phyloP scores from a whole-genome alignment of 139 green algal genomes.

The Chlorella sorokiniana region DNA sequence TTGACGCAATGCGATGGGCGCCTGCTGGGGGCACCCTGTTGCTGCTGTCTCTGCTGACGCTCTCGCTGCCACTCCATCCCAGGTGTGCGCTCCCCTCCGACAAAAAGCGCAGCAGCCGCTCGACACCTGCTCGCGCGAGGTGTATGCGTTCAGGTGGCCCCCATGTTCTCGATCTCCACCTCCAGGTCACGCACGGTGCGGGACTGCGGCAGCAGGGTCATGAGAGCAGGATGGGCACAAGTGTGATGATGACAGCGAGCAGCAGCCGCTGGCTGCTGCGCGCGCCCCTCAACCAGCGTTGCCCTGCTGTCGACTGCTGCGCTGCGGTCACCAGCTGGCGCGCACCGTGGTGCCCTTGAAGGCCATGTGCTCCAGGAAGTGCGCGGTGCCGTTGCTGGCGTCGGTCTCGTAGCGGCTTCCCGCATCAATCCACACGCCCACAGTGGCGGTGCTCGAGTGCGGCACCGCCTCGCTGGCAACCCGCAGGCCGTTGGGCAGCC shows the following conservation, averaged over 20 bases:
- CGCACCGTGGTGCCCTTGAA: slow-evolving; percentile 98
- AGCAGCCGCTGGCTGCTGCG: background rate
- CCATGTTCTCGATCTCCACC: slow-evolving; percentile 98
- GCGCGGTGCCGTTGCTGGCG: slow-evolving; percentile 92
- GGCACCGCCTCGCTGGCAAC: slow-evolving; percentile 91
- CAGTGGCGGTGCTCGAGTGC: slow-evolving; percentile 86
- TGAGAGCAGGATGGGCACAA: too few species aligned
- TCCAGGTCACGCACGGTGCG: slow-evolving; percentile 87
- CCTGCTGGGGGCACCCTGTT: too few species aligned
- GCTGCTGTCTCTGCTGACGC: too few species aligned
- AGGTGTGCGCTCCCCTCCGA: too few species aligned
- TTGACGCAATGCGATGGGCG: too few species aligned
- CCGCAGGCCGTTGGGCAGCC: slow-evolving; percentile 88
- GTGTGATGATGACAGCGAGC: background rate
- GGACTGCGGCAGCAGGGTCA: slow-evolving; percentile 57
- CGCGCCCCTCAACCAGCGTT: background rate
- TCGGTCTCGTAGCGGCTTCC: slow-evolving; percentile 93
- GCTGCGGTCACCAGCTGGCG: too few species aligned
- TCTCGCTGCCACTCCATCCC: too few species aligned
- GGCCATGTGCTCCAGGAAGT: slow-evolving; percentile 99
- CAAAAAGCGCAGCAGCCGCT: too few species aligned
- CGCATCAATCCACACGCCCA: slow-evolving; percentile 99
- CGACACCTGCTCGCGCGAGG: slow-evolving; percentile 93
- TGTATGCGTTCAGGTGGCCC: slow-evolving; percentile 99
- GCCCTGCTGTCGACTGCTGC: background rate